phyloP scores from a whole-genome alignment of 768 basidiomycete genomes.

The Guyanaporus albipodus region DNA sequence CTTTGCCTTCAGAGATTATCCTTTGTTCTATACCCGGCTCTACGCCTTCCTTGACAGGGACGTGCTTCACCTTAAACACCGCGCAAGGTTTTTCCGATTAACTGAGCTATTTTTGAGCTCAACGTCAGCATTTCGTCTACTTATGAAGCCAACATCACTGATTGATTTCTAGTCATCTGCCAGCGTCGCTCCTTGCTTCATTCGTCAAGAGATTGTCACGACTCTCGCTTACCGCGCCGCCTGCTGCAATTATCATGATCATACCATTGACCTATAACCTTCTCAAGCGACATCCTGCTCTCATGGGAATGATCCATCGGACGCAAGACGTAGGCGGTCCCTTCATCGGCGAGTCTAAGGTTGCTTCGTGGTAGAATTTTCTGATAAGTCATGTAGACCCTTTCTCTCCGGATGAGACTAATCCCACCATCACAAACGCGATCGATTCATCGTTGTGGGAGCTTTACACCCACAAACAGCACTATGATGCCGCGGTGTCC shows the following conservation, averaged over 20 bases:
- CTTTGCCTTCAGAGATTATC: constrained; percentile 71
- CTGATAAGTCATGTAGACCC: constrained; percentile 48
- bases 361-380: background rate
- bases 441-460: constrained; percentile 93
- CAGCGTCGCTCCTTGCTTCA: constrained; percentile 87
- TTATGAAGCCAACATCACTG: background rate
- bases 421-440: constrained; percentile 76
- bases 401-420: constrained; percentile 59
- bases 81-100: constrained; percentile 92
- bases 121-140: constrained; percentile 55
- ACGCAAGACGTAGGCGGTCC: constrained; percentile 34
- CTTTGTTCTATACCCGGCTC: constrained; percentile 88
- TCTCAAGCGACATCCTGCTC: constrained; percentile 84
- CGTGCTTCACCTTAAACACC: constrained; percentile 86
- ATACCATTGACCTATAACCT: constrained; percentile 95
- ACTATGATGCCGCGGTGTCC: constrained; percentile 88
- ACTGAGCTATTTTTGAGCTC: constrained; percentile 89
- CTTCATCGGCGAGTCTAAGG: constrained; percentile 32
- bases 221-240: constrained; percentile 79
- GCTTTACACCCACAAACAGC: constrained; percentile 67
- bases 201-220: constrained; percentile 90
- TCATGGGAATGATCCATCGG: constrained; percentile 93
- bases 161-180: constrained; percentile 65
- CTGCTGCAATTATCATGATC: constrained; percentile 85
- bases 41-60: constrained; percentile 87